Base-by-base conservation (phyloP, 2,329 filamentous ascomycete species). In the Ilyonectria mors-panacis region DNA sequence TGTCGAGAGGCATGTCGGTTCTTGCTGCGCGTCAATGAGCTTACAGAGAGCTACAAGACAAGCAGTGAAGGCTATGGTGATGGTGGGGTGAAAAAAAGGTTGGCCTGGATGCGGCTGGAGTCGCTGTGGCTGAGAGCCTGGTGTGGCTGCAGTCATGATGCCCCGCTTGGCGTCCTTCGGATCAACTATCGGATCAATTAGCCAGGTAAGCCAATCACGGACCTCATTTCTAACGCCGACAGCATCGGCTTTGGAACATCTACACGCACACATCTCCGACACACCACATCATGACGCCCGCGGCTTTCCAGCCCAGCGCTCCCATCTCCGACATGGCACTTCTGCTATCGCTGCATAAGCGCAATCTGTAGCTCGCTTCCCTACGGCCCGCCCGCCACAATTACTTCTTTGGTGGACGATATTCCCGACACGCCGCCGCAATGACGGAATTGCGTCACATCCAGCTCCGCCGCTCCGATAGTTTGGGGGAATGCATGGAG, bases 1-100 rank as follows among this genome's bases (percentile, higher is more conserved):
- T 97, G 83, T 98, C 95, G 80, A 98, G 93, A 65, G 95, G 95
- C 95, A 98, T 98, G 73, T 28, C 70, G 62, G 6, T 50, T 48
- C 35, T 21, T 42, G 37, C 21, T 13, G 17, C 12, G 26, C 17
- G 53, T 48, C 42, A 63, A 58, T 26, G 44, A n/a, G n/a, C 8
- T 53, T 35, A 2, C 19, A 28, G 12, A 15, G 23, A 48, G 45
- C 45, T 48, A 13, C 28, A 33, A 35, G 56, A n/a, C 37, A 21
- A 17, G 44, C 51, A 65, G 67, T 61, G 56, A 19, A 8, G 39
- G n/a, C n/a, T 10, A 15, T 65, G 60, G 26, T 26, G 51, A 71
- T 76, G 66, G 74, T 73, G 74, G 73, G 74, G 74, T 70, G 67
- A 74, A 75, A 66, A 59, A 63, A 63, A 59, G 28, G 73, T 69